Conservation (phyloP, 208 protist species). For the Leishmania aethiopica region DNA sequence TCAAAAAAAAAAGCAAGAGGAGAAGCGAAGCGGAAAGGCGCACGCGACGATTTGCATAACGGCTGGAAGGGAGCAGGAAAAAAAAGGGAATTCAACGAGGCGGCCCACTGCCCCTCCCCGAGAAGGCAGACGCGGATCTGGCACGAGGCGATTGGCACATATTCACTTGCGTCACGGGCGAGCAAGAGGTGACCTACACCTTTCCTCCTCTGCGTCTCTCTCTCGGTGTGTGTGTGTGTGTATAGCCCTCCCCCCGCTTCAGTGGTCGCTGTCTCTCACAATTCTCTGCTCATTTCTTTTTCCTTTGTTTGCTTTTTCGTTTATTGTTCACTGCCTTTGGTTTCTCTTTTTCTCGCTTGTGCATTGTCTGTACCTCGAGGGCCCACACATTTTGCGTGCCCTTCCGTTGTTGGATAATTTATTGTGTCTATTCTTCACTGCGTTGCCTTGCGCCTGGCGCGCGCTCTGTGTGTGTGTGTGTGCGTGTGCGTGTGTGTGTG, state of each 20-base stretch:
- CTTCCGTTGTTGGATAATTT: no score
- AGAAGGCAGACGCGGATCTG: not conserved
- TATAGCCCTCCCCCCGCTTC: not conserved
- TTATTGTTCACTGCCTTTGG: not conserved
- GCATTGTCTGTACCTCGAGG: no score
- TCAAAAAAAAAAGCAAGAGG: not conserved
- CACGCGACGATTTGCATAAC: not conserved
- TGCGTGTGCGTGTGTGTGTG: no score
- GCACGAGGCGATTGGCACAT: not conserved
- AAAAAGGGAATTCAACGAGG: not conserved
- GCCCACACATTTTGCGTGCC: no score
- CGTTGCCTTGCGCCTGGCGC: no score
- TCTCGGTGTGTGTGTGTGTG: not conserved
- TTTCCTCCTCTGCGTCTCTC: not conserved
- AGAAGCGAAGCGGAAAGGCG: not conserved
- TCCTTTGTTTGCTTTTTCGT: not conserved
- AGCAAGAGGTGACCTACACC: not conserved
- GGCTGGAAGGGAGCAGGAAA: not conserved
- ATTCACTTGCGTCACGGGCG: not conserved
- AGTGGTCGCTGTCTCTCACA: not conserved
- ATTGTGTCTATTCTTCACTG: no score
- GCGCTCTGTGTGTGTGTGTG: not conserved
- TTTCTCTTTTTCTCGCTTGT: not conserved
- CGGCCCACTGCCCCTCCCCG: not conserved
- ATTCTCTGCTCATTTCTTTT: conserved; percentile 1